phyloP scores from a whole-genome alignment of 2,329 filamentous ascomycete species.

The Xylaria sp. region DNA sequence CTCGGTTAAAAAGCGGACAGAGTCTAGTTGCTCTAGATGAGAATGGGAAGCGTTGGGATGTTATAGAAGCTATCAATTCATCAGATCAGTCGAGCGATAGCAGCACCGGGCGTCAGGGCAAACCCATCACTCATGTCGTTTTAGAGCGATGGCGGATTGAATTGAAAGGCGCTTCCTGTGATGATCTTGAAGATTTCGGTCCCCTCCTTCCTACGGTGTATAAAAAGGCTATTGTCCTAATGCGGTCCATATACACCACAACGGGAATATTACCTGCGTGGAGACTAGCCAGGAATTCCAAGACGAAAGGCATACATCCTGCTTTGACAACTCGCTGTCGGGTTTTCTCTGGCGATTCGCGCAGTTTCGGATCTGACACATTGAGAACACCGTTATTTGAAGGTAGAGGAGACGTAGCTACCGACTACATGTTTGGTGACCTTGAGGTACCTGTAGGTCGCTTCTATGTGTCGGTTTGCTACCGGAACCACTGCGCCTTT shows the following conservation, averaged over 20 bases:
- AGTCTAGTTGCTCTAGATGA: slow-evolving; percentile 89
- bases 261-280: slow-evolving; percentile 85
- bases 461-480: slow-evolving; percentile 82
- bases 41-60: slow-evolving; percentile 91
- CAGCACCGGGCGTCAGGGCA: slow-evolving; percentile 53
- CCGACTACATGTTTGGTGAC: slow-evolving; percentile 82
- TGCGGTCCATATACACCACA: slow-evolving; percentile 86
- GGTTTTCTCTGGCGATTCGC: slow-evolving; percentile 71
- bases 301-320: slow-evolving; percentile 75
- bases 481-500: slow-evolving; percentile 90
- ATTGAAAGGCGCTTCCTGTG: slow-evolving; percentile 69
- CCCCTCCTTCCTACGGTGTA: slow-evolving; percentile 84
- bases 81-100: slow-evolving; percentile 65
- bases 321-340: slow-evolving; percentile 82
- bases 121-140: slow-evolving; percentile 76
- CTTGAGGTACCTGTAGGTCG: slow-evolving; percentile 88
- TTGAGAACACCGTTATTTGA: slow-evolving; percentile 77
- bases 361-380: slow-evolving; percentile 69
- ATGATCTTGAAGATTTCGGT: slow-evolving; percentile 66
- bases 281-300: slow-evolving; percentile 79
- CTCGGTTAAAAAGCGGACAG: slow-evolving; percentile 82
- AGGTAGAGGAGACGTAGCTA: slow-evolving; percentile 70
- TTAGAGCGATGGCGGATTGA: slow-evolving; percentile 92
- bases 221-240: slow-evolving; percentile 96
- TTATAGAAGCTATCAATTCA: slow-evolving; percentile 80